Evolutionary conservation across 352 stramenopile genomes (phyloP), one percentile per base, ranked within the genome.

Genomic region (Plasmopara viticola): DNA sequence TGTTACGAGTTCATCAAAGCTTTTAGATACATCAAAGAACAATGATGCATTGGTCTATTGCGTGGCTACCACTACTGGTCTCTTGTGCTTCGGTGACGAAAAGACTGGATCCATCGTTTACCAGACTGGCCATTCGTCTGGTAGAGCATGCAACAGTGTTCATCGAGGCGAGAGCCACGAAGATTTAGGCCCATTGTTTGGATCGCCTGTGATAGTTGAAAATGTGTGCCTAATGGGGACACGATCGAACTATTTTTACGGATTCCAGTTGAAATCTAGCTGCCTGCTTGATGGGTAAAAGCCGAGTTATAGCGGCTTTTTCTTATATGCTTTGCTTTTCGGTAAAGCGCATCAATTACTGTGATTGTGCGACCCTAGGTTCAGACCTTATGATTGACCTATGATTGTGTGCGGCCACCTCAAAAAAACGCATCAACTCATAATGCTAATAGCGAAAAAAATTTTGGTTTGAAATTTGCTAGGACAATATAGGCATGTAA

Each of bases 161-260:
- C 39, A 39, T 25, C 51, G n/a, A 29, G 15, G 44, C 4, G 12
- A 51, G 17, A 34, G 4, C 8, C 44, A n/a, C 8, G 45, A 15
- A 35, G 53, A 60, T 5, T 29, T 79, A 1, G 69, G 76, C 6
- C 71, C 73, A 18, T 56, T 85, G 25, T 87, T 87, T 56, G 66
- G 66, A 9, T 87, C 76, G 0, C 76, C 76, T 10, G 73, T 85
- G 9, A 38, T 85, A 6, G 33, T 82, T 17, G 62, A 70, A n/a
- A 53, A 55, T 2, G 55, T 62, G 20, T 82, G 66, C 18, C 66
- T 87, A 39, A 42, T 87, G 6, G 76, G 69, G 7, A 80, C 73
- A 9, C 71, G 76, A 25, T 69, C 50, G 5, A 80, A 87, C 37
- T 30, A 64, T 35, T 54, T 87, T 5, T 72, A 69, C 20, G 62